A percentile compares a stretch with the other conserved stretches of the same genome.
Evolutionary conservation across 2,329 filamentous ascomycete species (phyloP).

Genomic region (Lachnellula arida): DNA sequence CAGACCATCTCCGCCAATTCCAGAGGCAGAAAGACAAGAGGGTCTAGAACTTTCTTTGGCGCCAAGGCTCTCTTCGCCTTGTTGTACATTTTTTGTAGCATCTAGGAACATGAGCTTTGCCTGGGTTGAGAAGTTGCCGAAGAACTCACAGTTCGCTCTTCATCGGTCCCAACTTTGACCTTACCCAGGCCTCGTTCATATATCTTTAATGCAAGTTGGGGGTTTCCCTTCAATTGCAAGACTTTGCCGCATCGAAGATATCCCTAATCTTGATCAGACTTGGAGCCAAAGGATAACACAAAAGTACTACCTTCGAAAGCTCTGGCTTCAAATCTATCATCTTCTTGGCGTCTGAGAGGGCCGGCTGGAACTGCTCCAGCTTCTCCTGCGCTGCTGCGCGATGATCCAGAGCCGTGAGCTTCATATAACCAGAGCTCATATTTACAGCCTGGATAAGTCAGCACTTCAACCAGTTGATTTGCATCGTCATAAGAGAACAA

Average conservation of each 20-base stretch:
- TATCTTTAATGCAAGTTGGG: slow-evolving; percentile 30
- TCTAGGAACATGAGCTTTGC: slow-evolving; percentile 19
- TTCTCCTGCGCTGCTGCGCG: slow-evolving; percentile 33
- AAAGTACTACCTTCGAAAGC: slow-evolving; percentile 24
- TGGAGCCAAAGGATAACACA: neutral
- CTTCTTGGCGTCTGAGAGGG: slow-evolving; percentile 29
- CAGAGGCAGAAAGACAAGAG: slow-evolving; percentile 29
- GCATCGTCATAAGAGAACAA: no score
- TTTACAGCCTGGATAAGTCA: slow-evolving; percentile 23
- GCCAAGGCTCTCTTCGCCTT: slow-evolving; percentile 25
- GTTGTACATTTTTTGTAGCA: slow-evolving; percentile 27
- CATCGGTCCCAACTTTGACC: slow-evolving; percentile 29
- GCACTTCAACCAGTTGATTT: neutral
- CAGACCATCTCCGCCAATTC: slow-evolving; percentile 32
- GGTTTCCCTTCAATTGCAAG: slow-evolving; percentile 27
- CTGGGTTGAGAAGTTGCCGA: neutral
- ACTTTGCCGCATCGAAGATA: slow-evolving; percentile 33
- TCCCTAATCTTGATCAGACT: slow-evolving; percentile 20
- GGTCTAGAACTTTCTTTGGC: slow-evolving; percentile 27
- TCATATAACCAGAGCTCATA: slow-evolving; percentile 21
- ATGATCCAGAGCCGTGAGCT: slow-evolving; percentile 31
- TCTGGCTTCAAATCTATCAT: slow-evolving; percentile 32
- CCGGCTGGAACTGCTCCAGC: slow-evolving; percentile 23
- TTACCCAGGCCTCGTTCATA: slow-evolving; percentile 32
- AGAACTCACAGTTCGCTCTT: slow-evolving; percentile 25